Conservation (phyloP, 805 yeast species). For the Candida alai region DNA sequence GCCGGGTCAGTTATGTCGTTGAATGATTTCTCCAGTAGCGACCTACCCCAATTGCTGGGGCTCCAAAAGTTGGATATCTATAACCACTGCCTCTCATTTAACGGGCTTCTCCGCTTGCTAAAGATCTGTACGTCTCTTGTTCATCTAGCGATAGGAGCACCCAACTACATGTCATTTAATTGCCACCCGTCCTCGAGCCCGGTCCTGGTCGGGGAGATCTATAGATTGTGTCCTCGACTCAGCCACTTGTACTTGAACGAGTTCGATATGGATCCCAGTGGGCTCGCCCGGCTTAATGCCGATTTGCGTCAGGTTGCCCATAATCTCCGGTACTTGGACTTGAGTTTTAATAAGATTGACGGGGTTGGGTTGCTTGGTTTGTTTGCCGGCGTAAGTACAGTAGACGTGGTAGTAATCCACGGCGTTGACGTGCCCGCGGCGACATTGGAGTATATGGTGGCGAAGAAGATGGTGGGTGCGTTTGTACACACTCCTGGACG, state of each 20-base stretch:
- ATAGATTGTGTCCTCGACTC: slow-evolving; percentile 10
- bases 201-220: slow-evolving; percentile 3
- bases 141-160: slow-evolving; percentile 33
- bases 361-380: slow-evolving; percentile 38
- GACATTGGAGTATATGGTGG: slow-evolving; percentile 6
- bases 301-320: slow-evolving; percentile 18
- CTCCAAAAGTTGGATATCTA: slow-evolving; percentile 35
- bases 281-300: slow-evolving; percentile 25
- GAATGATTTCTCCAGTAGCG: slow-evolving; percentile 21
- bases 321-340: slow-evolving; percentile 26
- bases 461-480: slow-evolving; percentile 1
- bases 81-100: slow-evolving; percentile 37
- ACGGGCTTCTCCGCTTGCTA: slow-evolving; percentile 37
- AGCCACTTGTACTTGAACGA: slow-evolving; percentile 27
- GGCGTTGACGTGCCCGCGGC: slow-evolving; percentile 26
- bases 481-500: slow-evolving; percentile 20
- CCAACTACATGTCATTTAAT: slow-evolving; percentile 26
- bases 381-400: slow-evolving; percentile 13
- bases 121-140: slow-evolving; percentile 26
- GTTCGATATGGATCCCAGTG: slow-evolving; percentile 31
- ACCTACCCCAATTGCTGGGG: slow-evolving; percentile 20
- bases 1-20: slow-evolving; percentile 20
- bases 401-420: slow-evolving; percentile 25
- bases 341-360: slow-evolving; percentile 34
- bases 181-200: slow-evolving; percentile 4